phyloP scores from a whole-genome alignment of 345 rosid species.

The Nasturtium officinale region DNA sequence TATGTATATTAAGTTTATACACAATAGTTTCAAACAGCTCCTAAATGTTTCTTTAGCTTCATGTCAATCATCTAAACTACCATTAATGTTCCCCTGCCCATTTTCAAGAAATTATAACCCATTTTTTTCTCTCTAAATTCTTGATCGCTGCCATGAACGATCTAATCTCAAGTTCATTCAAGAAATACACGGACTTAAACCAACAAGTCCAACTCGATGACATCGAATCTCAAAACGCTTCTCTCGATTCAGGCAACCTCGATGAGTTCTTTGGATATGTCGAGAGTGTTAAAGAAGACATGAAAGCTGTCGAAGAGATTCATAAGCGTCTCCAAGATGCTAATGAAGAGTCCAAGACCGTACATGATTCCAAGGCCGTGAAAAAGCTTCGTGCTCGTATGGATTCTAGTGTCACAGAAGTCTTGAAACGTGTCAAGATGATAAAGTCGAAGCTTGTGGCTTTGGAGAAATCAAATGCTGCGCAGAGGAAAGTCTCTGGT shows the following conservation, averaged over 20 bases:
- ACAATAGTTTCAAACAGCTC: conserved; percentile 22
- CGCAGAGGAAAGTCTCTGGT: conserved; percentile 64
- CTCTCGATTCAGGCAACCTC: conserved; percentile 55
- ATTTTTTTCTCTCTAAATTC: conserved; percentile 17
- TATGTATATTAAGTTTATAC: conserved; percentile 13
- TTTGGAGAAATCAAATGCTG: conserved; percentile 74
- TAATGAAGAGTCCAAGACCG: conserved; percentile 68
- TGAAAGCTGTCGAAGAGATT: conserved; percentile 63
- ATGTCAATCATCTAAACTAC: conserved; percentile 18
- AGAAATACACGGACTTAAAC: conserved; percentile 54
- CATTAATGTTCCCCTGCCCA: conserved; percentile 1
- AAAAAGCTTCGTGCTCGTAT: conserved; percentile 64
- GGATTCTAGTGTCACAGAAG: conserved; percentile 64
- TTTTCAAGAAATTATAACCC: conserved; percentile 1
- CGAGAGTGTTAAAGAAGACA: conserved; percentile 78
- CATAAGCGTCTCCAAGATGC: conserved; percentile 64
- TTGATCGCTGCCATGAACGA: conserved; percentile 48
- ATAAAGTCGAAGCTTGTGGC: conserved; percentile 75
- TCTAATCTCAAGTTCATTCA: conserved; percentile 63
- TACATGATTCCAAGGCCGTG: conserved; percentile 68
- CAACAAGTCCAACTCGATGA: conserved; percentile 52
- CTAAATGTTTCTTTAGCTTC: conserved; percentile 12
- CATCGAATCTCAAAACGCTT: conserved; percentile 46
- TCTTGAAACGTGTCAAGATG: conserved; percentile 68
- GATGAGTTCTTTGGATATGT: conserved; percentile 82